Evolutionary conservation across 2,329 filamentous ascomycete genomes (phyloP).

Genomic region (Tolypocladium cylindrosporum): DNA sequence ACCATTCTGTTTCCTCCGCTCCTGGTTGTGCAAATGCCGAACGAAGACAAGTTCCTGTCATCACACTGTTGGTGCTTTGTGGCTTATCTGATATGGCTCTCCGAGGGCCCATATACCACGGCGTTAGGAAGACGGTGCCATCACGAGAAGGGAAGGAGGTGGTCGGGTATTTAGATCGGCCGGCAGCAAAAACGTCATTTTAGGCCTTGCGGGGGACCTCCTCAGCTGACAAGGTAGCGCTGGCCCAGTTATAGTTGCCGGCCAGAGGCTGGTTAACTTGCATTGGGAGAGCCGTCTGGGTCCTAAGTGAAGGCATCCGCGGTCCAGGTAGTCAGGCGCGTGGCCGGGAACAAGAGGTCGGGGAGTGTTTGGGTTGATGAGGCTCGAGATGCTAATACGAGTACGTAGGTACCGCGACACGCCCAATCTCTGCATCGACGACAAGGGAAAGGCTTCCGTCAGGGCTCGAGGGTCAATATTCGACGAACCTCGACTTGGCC

Average conservation of each 20-base stretch:
- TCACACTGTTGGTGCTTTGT: background rate
- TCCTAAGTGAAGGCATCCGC: no score
- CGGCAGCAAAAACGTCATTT: background rate
- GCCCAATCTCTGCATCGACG: background rate
- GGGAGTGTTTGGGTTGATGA: background rate
- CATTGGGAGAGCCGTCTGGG: no score
- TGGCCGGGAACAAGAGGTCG: background rate
- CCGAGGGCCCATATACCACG: background rate
- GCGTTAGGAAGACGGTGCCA: conserved; percentile 1
- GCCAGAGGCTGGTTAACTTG: background rate
- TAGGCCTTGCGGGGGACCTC: background rate
- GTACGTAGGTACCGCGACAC: background rate
- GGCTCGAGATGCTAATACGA: background rate
- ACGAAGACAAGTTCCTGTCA: background rate
- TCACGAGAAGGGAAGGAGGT: conserved; percentile 6
- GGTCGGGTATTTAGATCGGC: background rate
- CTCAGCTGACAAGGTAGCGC: background rate
- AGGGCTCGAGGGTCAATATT: background rate
- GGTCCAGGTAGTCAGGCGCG: background rate
- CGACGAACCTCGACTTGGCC: background rate
- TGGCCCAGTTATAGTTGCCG: background rate
- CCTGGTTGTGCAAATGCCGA: conserved; percentile 1
- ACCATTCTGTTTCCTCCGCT: conserved; percentile 1
- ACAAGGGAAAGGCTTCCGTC: background rate
- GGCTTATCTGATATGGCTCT: background rate